A percentile compares a stretch with the other conserved stretches of the same genome.
Evolutionary conservation across 176 grass and related monocot species (phyloP).

Genomic region (Avena atlantica): DNA sequence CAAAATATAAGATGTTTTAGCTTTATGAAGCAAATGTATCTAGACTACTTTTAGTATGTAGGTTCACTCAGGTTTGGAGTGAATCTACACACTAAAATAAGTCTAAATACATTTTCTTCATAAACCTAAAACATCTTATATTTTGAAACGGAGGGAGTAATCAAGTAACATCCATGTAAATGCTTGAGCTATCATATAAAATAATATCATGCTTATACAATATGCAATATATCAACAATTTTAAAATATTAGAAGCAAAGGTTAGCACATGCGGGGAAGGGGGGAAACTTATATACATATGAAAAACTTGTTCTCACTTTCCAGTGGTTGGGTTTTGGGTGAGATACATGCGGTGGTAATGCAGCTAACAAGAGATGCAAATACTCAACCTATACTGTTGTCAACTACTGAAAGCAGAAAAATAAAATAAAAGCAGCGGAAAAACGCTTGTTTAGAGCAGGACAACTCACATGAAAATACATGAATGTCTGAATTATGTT

Average conservation of each 20-base stretch:
- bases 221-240: conserved; percentile 6
- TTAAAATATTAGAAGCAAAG: background rate
- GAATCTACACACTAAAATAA: no score
- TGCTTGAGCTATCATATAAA: conserved; percentile 5
- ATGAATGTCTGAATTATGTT: conserved; percentile 93
- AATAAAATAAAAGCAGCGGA: background rate
- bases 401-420: conserved; percentile 14
- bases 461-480: conserved; percentile 86
- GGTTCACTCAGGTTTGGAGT: no score
- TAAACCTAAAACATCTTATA: no score
- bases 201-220: background rate
- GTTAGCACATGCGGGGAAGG: background rate
- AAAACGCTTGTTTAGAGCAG: conserved; percentile 30
- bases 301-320: conserved; percentile 22
- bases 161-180: conserved; percentile 3
- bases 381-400: background rate
- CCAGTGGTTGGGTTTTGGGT: conserved; percentile 10
- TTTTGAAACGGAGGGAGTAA: background rate
- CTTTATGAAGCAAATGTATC: no score
- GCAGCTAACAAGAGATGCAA: conserved; percentile 7
- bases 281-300: background rate
- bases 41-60: no score
- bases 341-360: background rate
- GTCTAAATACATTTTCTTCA: no score
- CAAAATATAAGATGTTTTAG: no score